A percentile compares a stretch with the other conserved stretches of the same genome.
Conservation (phyloP, 768 basidiomycete species). For the Kwoniella sp. region DNA sequence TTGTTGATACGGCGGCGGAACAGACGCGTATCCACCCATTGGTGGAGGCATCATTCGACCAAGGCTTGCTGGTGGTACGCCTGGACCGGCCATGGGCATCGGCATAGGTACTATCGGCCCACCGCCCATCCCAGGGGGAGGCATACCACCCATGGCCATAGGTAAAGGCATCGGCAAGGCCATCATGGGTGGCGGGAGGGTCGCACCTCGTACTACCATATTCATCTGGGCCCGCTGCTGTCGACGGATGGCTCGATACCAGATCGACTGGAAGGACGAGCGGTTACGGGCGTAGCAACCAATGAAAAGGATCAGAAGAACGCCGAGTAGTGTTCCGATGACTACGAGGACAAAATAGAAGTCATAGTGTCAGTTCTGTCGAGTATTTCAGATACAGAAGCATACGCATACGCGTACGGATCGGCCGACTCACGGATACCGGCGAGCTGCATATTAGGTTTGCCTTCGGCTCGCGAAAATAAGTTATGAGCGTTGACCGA, state of each 20-base stretch:
- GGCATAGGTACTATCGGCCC: conserved; percentile 19
- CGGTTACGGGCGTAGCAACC: conserved; percentile 63
- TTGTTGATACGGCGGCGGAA: conserved; percentile 23
- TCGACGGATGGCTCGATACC: conserved; percentile 43
- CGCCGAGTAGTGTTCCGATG: conserved; percentile 70
- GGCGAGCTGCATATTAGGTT: conserved; percentile 34
- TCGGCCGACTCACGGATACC: conserved; percentile 38
- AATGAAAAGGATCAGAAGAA: conserved; percentile 75
- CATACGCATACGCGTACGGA: too few relatives aligned
- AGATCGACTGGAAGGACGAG: conserved; percentile 46
- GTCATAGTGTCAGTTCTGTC: not conserved
- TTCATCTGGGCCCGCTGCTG: conserved; percentile 47
- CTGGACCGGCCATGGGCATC: conserved; percentile 5
- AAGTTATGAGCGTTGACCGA: conserved; percentile 41
- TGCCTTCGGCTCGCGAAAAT: conserved; percentile 15
- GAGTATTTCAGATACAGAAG: not conserved
- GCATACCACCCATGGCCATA: conserved; percentile 29
- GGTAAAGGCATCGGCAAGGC: conserved; percentile 2
- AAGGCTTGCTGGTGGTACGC: not conserved
- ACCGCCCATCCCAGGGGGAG: conserved; percentile 11
- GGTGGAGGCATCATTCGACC: conserved; percentile 4
- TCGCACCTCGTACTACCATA: conserved; percentile 34
- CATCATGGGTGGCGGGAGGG: conserved; percentile 39
- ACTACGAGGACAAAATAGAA: conserved; percentile 58
- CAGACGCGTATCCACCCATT: not conserved